Percentiles rank a stretch among this genome's conserved stretches.
Evolutionary conservation across 352 stramenopile genomes (phyloP).

Genomic region (Thraustochytrium sp.): DNA sequence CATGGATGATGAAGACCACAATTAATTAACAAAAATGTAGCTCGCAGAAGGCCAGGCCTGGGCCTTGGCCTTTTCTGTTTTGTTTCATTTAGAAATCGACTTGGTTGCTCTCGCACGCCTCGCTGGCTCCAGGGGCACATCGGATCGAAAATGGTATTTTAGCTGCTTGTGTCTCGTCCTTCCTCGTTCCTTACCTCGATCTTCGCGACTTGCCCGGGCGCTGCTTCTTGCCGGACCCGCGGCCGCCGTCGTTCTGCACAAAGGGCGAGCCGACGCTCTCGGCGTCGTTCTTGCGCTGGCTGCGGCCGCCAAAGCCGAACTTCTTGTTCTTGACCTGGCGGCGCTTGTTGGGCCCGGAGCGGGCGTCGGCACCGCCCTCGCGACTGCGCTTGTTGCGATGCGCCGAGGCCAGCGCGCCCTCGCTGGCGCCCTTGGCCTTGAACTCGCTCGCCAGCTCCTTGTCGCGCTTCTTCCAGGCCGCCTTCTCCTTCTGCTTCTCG

Average conservation of each 20-base stretch:
- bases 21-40: too few species aligned
- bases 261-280: slow-evolving; percentile 8
- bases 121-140: too few species aligned
- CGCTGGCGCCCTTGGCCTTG: not conserved
- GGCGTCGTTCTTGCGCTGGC: slow-evolving; percentile 49
- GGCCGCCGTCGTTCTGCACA: not conserved
- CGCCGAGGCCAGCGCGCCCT: not conserved
- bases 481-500: slow-evolving; percentile 65
- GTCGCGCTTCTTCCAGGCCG: slow-evolving; percentile 37
- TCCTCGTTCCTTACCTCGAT: not conserved
- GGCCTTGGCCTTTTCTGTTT: too few species aligned
- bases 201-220: slow-evolving; percentile 1
- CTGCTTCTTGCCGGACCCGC: not conserved
- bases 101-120: too few species aligned
- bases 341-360: not conserved
- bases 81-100: too few species aligned
- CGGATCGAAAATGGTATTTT: not conserved
- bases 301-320: slow-evolving; percentile 11
- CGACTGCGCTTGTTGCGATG: not conserved
- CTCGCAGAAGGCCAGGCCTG: too few species aligned
- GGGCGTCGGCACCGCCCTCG: not conserved
- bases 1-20: too few species aligned
- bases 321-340: slow-evolving; percentile 29
- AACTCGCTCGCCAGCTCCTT: slow-evolving; percentile 41
- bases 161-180: not conserved